Conservation (phyloP, 1,284 basidiomycete genomes). For the Pascua guehoae region DNA sequence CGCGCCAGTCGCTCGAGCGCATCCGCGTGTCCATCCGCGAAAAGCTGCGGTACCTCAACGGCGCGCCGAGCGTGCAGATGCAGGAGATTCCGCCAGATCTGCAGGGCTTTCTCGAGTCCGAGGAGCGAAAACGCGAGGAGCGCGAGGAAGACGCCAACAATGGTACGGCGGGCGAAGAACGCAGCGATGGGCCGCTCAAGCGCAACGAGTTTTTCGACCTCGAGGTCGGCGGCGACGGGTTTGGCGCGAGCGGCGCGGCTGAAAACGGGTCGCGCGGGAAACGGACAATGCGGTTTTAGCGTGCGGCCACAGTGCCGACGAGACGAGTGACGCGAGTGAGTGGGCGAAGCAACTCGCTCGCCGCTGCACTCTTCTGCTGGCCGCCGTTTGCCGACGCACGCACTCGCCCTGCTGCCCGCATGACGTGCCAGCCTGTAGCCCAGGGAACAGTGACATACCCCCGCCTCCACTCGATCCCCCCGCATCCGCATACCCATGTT, state of each 20-base stretch:
- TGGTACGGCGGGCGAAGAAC: slow-evolving; percentile 11
- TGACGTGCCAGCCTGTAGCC: neutral
- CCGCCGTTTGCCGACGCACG: no score
- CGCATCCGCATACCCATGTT: slow-evolving; percentile 4
- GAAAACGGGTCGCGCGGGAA: slow-evolving; percentile 11
- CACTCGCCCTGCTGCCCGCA: no score
- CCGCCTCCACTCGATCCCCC: neutral
- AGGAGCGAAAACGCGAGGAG: slow-evolving; percentile 69
- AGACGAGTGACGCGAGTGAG: no score
- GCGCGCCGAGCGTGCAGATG: slow-evolving; percentile 93
- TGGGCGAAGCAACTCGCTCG: no score
- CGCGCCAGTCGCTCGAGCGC: slow-evolving; percentile 72
- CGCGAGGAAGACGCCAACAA: slow-evolving; percentile 60
- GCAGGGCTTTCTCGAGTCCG: slow-evolving; percentile 70
- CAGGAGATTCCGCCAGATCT: slow-evolving; percentile 93
- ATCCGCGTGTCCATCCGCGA: slow-evolving; percentile 83
- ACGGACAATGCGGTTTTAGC: slow-evolving; percentile 20
- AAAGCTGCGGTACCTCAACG: slow-evolving; percentile 87
- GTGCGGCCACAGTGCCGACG: no score
- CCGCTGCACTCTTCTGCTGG: no score
- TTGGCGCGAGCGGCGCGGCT: slow-evolving; percentile 3
- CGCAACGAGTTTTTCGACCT: slow-evolving; percentile 22
- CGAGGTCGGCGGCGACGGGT: slow-evolving; percentile 15
- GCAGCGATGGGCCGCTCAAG: slow-evolving; percentile 16
- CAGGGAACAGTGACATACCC: neutral